Evolutionary conservation across 306 rosid genomes (phyloP).

Genomic region (Ochetophila trinervis): DNA sequence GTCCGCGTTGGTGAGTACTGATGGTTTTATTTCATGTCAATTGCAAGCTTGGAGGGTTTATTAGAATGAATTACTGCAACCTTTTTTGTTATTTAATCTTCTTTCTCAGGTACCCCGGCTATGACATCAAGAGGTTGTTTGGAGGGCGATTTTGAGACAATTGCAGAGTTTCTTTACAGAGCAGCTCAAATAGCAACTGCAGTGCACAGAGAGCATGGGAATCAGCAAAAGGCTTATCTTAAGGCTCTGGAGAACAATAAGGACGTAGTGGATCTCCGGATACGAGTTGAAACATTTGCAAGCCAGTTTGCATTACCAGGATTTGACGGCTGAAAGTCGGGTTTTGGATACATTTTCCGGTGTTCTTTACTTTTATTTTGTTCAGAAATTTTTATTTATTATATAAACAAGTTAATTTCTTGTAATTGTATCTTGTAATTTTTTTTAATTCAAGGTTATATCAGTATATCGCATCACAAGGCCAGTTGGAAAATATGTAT

Average conservation of each 20-base stretch:
- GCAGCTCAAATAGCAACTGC: constrained; percentile 71
- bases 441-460: no score
- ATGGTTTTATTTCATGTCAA: neutral
- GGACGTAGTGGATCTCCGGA: constrained; percentile 69
- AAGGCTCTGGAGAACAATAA: constrained; percentile 60
- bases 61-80: neutral
- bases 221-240: constrained; percentile 45
- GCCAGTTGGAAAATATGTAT: no score
- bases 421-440: no score
- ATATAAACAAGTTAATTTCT: no score
- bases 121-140: constrained; percentile 96
- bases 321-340: constrained; percentile 48
- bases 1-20: constrained; percentile 76
- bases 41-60: constrained; percentile 10
- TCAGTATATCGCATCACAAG: no score
- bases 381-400: no score
- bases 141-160: constrained; percentile 85
- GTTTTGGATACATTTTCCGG: constrained; percentile 15
- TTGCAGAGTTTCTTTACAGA: constrained; percentile 70
- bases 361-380: neutral
- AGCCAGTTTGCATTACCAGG: constrained; percentile 91
- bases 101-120: constrained; percentile 83
- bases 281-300: constrained; percentile 74
- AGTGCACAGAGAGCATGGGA: constrained; percentile 71
- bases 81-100: constrained; percentile 12